Percentiles rank a stretch among this genome's conserved stretches.
Conservation (phyloP, 1,284 basidiomycete species). For the Leccinum angustisporum region DNA sequence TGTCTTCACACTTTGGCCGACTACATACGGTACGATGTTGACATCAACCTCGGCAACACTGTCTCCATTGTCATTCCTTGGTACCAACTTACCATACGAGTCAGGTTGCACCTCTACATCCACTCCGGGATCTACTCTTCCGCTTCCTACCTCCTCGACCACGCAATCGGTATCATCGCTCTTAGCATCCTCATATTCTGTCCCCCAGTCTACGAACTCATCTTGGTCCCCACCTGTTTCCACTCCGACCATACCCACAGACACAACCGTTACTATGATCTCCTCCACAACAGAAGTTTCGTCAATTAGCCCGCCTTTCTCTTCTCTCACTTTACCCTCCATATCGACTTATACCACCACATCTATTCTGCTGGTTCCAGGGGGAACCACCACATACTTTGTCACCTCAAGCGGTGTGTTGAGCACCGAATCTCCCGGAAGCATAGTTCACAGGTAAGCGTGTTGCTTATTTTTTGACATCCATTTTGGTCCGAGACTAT, state of each 20-base stretch:
- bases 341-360: constrained; percentile 25
- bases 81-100: background rate
- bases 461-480: background rate
- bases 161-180: constrained; percentile 1
- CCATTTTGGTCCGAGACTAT: background rate
- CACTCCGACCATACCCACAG: background rate
- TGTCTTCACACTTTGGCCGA: too few species aligned
- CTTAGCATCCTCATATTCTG: constrained; percentile 3
- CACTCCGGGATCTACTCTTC: background rate
- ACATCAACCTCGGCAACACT: background rate
- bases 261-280: constrained; percentile 15
- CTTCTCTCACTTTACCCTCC: background rate
- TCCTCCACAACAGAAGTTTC: constrained; percentile 16
- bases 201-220: background rate
- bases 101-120: constrained; percentile 2
- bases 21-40: too few species aligned
- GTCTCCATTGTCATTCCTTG: background rate
- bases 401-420: constrained; percentile 25
- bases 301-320: background rate
- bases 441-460: constrained; percentile 18
- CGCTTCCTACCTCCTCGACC: constrained; percentile 1
- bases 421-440: constrained; percentile 23
- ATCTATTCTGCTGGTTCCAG: constrained; percentile 19
- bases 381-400: constrained; percentile 18
- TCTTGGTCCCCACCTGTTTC: background rate